Conservation (phyloP, 345 rosid genomes). For the Eucalyptus marginata region DNA sequence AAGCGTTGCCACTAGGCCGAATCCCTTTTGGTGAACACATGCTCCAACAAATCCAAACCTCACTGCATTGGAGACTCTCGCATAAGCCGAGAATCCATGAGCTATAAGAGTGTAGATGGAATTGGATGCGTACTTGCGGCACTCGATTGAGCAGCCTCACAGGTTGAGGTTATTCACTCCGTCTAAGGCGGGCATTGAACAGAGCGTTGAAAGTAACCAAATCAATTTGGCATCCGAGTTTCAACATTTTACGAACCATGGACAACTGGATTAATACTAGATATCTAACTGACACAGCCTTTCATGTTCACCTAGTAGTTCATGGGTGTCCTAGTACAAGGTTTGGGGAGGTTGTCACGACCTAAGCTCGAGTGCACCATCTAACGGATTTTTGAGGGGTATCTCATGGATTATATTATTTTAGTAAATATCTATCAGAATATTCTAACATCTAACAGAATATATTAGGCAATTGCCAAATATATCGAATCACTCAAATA, state of each 20-base stretch:
- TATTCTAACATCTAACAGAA: too few species aligned
- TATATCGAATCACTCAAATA: too few species aligned
- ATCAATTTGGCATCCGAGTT: background rate
- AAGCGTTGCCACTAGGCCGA: background rate
- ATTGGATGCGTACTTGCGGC: background rate
- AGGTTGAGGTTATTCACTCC: background rate
- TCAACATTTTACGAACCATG: background rate
- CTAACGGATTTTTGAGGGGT: too few species aligned
- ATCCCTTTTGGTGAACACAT: background rate
- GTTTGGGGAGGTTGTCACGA: too few species aligned
- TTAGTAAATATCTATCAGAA: too few species aligned
- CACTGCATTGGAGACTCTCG: background rate
- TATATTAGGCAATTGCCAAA: too few species aligned
- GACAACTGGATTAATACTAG: too few species aligned
- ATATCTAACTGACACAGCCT: too few species aligned
- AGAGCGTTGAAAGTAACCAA: background rate
- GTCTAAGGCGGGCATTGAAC: background rate
- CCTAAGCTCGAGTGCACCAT: fast-evolving
- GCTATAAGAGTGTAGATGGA: background rate
- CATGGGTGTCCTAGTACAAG: too few species aligned
- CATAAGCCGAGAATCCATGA: background rate
- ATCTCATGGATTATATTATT: too few species aligned
- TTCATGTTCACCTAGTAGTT: too few species aligned
- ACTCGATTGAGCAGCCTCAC: background rate
- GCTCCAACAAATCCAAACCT: background rate